Conservation (phyloP, 345 rosid species). For the Aquilaria yunnanensis region DNA sequence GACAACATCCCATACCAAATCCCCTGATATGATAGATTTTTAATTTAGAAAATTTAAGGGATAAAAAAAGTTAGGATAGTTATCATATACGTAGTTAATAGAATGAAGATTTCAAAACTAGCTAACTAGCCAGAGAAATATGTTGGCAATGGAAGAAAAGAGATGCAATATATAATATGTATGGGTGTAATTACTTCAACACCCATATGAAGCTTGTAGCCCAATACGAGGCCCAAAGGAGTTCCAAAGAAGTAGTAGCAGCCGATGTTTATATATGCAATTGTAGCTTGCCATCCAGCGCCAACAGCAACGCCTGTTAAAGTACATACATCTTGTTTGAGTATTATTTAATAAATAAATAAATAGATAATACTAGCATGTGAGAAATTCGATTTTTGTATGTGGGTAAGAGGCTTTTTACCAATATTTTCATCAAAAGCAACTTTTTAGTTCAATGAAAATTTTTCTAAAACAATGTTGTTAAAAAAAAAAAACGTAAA, state of each 20-base stretch:
- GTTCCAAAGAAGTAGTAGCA: constrained; percentile 70
- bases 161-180: not conserved
- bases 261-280: constrained; percentile 68
- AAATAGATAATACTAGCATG: too few relatives aligned
- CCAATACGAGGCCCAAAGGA: constrained; percentile 61
- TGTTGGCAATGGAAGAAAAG: too few relatives aligned
- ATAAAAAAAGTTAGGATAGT: not conserved
- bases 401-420: too few relatives aligned
- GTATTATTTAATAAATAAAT: too few relatives aligned
- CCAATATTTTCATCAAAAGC: too few relatives aligned
- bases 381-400: too few relatives aligned
- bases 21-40: constrained; percentile 29
- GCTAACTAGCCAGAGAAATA: not conserved
- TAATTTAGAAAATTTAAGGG: too few relatives aligned
- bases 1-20: constrained; percentile 65
- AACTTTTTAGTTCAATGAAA: too few relatives aligned
- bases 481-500: too few relatives aligned
- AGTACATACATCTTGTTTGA: not conserved
- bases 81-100: not conserved
- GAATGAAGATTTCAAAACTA: not conserved
- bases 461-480: too few relatives aligned
- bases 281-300: constrained; percentile 78
- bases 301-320: constrained; percentile 55
- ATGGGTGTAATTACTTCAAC: constrained; percentile 27
- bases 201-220: constrained; percentile 42